Base-by-base conservation (phyloP, 1,139 yeast species). In the Suhomyces bolitotheri region DNA sequence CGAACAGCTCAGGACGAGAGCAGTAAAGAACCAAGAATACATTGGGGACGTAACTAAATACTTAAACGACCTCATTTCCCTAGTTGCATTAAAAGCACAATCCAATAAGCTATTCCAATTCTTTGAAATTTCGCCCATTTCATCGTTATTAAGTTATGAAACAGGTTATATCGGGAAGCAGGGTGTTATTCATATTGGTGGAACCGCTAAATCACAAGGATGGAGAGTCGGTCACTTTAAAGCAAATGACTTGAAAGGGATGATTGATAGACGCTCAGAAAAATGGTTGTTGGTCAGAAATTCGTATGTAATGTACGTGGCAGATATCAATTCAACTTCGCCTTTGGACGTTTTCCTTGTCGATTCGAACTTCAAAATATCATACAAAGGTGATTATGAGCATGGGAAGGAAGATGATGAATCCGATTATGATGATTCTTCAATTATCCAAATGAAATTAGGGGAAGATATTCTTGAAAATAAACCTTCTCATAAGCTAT, bases 181-280 rank as follows among this genome's bases (percentile, higher is more conserved):
- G 60, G 98, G 98, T 4, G 76, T 79, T 34, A 63, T 92, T 38
- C 79, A 85, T 42, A 76, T 89, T 29, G 79, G 90, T 14, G 83
- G 96, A 1, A 78, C 89, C 1, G 92, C 97, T 0, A 79, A 78
- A 43, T 73, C 89, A 1, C 95, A 87, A 57, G 97, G 97, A 2
- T 92, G 98, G 98, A 73, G 96, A 52, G 96, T 90, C 10, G 87
- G 95, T 5, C 97, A 90, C 55, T 80, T 88, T 62, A 80, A 76
- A 44, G 80, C 88, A 7, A 78, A 80, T 45, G 97, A 88, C 53
- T 67, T 88, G 49, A 78, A 76, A 48, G 88, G 83, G 21, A 88
- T 89, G 95, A 82, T 88, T 37, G 82, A 80, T 47, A 80, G 98
- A 58, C 90, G 95, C 47, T 82, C 92, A 1, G 84, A 82, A 34